Base-by-base conservation (phyloP, 2,329 filamentous ascomycete genomes). In the Clarireedia homoeocarpa region DNA sequence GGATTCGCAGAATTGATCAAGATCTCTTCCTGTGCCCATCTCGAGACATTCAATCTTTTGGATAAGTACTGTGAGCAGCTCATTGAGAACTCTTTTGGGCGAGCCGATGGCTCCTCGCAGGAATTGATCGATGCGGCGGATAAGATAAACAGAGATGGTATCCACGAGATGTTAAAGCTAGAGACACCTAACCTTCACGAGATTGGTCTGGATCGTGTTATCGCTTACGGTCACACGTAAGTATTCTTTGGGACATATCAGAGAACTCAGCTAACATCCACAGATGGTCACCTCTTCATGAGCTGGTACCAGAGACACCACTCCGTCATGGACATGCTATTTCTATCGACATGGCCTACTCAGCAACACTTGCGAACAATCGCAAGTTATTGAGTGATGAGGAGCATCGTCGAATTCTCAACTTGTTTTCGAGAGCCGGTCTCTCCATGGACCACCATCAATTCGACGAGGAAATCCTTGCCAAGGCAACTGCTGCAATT, bases 1-100 rank as follows among this genome's bases (percentile, higher is more conserved):
- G 85, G 85, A 0, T 88, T 89, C 61, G 85, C 85, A 20, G 86
- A 89, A 72, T 69, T 89, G 61, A 88, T 89, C 74, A 89, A 89
- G 73, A 89, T 89, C 62, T 86, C 84, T 0, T 85, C 83, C 1
- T 88, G 85, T 66, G 82, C 83, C 14, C 83, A 88, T 71, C 80
- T 66, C 23, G 72, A 77, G 17, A 87, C 85, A 0, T 88, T 87
- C 65, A 75, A 88, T 58, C 69, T 88, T 46, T 75, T 89, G 6
- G 84, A 89, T 69, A 77, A 82, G 64, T 84, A 82, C 70, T 88
- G 84, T 64, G 85, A 88, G 74, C 72, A 83, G 63, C 70, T 89
- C 20, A 88, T 89, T 62, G 70, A 74, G 20, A 81, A 81, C 3
- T 80, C 78, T 3, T 88, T 88, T 61, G 85, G 84, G 5, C 80